Conservation (phyloP, 2,329 filamentous ascomycete genomes). For the Nemania diffusa region DNA sequence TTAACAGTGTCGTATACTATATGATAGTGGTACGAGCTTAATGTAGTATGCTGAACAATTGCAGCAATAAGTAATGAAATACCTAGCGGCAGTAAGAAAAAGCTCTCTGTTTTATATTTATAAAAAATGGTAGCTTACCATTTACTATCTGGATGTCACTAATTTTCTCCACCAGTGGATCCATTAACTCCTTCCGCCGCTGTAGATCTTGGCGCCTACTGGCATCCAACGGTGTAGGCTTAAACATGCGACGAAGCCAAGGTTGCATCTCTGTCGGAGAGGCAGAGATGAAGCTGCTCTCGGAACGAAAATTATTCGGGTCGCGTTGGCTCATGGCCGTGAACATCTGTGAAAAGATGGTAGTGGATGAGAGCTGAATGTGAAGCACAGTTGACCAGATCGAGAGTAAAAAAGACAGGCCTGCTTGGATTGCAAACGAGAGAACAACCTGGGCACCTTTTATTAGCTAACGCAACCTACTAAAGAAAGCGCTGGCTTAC, state of each 20-base stretch:
- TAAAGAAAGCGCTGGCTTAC: no score
- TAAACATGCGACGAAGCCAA: no score
- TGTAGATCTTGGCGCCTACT: no score
- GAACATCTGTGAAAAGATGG: no score
- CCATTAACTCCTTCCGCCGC: no score
- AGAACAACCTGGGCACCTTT: constrained; percentile 1
- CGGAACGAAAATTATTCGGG: no score
- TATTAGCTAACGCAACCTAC: background rate
- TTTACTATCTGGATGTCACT: constrained; percentile 3
- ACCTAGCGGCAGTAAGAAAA: background rate
- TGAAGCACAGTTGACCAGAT: background rate
- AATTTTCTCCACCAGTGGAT: constrained; percentile 5
- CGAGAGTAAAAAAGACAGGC: constrained; percentile 8
- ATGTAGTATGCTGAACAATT: background rate
- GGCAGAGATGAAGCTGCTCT: no score
- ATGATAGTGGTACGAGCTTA: constrained; percentile 9
- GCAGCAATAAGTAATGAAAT: constrained; percentile 12
- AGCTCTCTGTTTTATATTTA: no score
- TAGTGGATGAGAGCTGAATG: no score
- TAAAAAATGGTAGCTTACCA: background rate
- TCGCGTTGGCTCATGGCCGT: no score
- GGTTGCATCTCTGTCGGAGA: no score
- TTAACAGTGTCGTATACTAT: constrained; percentile 12
- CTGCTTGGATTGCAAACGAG: constrained; percentile 1
- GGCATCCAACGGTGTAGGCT: no score